phyloP scores from a whole-genome alignment of 805 yeast genomes.

The Hermanozyma aechmeae region DNA sequence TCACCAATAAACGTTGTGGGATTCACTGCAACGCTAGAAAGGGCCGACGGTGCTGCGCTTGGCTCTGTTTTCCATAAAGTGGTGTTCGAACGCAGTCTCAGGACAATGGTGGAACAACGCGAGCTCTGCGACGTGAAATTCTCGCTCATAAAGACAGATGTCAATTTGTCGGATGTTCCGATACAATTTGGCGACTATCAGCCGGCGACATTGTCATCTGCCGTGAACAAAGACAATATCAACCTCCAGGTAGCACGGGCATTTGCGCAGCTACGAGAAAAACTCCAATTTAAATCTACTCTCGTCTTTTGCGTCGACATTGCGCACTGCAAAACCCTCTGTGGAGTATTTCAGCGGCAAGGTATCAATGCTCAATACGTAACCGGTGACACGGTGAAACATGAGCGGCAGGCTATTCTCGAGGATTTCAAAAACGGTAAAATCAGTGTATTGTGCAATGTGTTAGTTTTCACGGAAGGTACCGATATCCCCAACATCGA shows the following conservation, averaged over 20 bases:
- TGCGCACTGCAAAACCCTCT: conserved; percentile 49
- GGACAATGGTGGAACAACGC: conserved; percentile 56
- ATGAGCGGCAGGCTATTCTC: conserved; percentile 43
- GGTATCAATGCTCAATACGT: conserved; percentile 69
- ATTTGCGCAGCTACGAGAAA: conserved; percentile 27
- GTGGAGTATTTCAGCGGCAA: conserved; percentile 40
- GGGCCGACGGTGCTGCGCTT: conserved; percentile 63
- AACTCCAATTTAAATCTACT: conserved; percentile 45
- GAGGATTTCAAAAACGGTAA: conserved; percentile 52
- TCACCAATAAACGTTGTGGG: conserved; percentile 59
- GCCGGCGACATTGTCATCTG: conserved; percentile 38
- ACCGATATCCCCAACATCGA: conserved; percentile 90
- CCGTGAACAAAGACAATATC: conserved; percentile 43
- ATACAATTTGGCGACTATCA: conserved; percentile 45
- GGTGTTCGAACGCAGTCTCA: conserved; percentile 57
- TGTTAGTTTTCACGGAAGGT: conserved; percentile 89
- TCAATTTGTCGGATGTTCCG: conserved; percentile 30
- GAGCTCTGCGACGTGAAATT: conserved; percentile 66
- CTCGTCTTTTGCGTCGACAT: conserved; percentile 73
- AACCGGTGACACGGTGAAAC: conserved; percentile 51
- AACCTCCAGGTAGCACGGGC: conserved; percentile 52
- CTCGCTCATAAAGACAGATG: conserved; percentile 43
- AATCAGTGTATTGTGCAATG: conserved; percentile 71
- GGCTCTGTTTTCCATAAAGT: conserved; percentile 59
- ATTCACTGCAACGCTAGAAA: conserved; percentile 77